Percentiles rank a stretch among this genome's conserved stretches.
Conservation (phyloP, 345 rosid genomes). For the Heritiera fomes region DNA sequence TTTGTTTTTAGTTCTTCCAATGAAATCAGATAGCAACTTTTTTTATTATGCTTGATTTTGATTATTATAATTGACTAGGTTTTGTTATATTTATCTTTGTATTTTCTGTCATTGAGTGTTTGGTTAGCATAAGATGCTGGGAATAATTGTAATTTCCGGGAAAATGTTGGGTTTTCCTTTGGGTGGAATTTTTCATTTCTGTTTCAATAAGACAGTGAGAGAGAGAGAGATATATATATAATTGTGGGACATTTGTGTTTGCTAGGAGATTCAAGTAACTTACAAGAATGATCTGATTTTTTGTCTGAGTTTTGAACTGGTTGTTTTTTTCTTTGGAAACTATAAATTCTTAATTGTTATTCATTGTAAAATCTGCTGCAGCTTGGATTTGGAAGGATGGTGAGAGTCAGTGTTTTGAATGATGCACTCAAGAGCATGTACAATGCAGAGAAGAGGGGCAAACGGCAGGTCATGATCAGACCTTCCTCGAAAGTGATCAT, state of each 20-base stretch:
- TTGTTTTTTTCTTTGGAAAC: background rate
- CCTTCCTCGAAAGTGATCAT: constrained; percentile 82
- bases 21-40: background rate
- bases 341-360: background rate
- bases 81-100: background rate
- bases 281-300: background rate
- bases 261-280: background rate
- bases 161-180: background rate
- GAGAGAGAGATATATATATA: background rate
- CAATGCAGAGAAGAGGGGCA: constrained; percentile 84
- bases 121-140: background rate
- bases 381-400: constrained; percentile 45
- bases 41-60: background rate
- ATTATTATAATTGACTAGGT: background rate
- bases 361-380: constrained; percentile 18
- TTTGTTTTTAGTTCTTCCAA: background rate
- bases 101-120: background rate
- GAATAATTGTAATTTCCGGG: background rate
- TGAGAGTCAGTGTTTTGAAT: constrained; percentile 74
- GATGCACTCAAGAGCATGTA: constrained; percentile 89
- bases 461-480: constrained; percentile 84
- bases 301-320: background rate
- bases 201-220: background rate
- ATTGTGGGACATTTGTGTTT: background rate
- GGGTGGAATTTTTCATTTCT: background rate